phyloP scores from a whole-genome alignment of 176 grass and related monocot species.

The Pontederia paniculata region DNA sequence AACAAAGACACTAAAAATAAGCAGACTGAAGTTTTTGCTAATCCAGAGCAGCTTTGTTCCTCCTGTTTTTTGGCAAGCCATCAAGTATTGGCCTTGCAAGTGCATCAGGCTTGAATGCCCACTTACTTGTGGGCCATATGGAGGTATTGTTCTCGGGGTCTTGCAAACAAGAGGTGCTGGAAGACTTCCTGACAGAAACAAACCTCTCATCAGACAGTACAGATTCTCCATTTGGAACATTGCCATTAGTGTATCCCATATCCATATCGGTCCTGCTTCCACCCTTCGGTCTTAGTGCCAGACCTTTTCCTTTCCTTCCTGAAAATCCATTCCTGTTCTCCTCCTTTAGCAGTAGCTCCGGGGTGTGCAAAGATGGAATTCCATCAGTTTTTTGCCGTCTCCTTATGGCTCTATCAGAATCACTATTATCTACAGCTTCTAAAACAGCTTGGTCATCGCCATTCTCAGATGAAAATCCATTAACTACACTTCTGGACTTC shows the following conservation, averaged over 20 bases:
- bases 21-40: conserved; percentile 10
- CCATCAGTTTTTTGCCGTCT: conserved; percentile 33
- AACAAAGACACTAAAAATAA: too few relatives aligned
- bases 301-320: conserved; percentile 54
- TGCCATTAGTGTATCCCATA: conserved; percentile 54
- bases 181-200: conserved; percentile 69
- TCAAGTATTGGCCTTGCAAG: conserved; percentile 58
- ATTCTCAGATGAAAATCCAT: conserved; percentile 9
- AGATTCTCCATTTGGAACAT: conserved; percentile 34
- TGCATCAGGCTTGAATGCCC: conserved; percentile 76
- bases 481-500: conserved; percentile 40
- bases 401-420: conserved; percentile 37
- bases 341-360: conserved; percentile 34
- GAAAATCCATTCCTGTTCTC: conserved; percentile 43
- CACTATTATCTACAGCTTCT: conserved; percentile 18
- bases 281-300: conserved; percentile 54
- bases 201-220: conserved; percentile 29
- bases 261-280: conserved; percentile 41
- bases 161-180: conserved; percentile 77
- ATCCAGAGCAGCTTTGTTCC: conserved; percentile 85
- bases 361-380: neutral
- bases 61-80: conserved; percentile 76
- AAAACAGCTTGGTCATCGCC: neutral
- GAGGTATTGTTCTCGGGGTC: conserved; percentile 65
- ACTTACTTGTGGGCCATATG: conserved; percentile 61